Conservation (phyloP, 805 yeast genomes). For the Kuraishia cidri region DNA sequence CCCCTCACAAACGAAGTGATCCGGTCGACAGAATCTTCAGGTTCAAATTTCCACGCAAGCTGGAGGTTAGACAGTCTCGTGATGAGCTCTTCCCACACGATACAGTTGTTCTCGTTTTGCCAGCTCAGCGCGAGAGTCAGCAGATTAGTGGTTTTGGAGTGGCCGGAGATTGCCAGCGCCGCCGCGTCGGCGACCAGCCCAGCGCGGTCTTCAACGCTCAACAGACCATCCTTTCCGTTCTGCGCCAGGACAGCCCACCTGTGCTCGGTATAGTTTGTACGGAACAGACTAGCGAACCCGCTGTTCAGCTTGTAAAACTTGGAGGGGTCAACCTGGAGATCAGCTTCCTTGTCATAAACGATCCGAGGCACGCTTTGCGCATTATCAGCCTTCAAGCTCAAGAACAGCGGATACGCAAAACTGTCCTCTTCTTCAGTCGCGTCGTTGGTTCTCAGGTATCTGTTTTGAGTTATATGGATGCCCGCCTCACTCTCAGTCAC, state of each 20-base stretch:
- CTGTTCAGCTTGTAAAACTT: constrained; percentile 36
- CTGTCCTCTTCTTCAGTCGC: constrained; percentile 46
- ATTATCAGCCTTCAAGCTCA: constrained; percentile 20
- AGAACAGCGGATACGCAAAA: constrained; percentile 53
- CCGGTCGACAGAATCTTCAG: no score
- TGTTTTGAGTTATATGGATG: constrained; percentile 40
- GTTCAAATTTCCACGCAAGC: no score
- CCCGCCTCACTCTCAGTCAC: constrained; percentile 28
- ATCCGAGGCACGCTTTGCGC: no score
- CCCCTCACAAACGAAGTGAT: no score
- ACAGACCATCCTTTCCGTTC: constrained; percentile 25
- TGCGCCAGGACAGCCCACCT: constrained; percentile 31
- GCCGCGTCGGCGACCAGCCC: constrained; percentile 46
- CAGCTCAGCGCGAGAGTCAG: constrained; percentile 29
- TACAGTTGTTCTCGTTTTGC: constrained; percentile 25
- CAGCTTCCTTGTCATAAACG: no score
- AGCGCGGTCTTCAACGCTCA: constrained; percentile 39
- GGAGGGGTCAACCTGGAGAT: constrained; percentile 10
- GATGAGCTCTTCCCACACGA: constrained; percentile 48
- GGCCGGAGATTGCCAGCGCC: constrained; percentile 39
- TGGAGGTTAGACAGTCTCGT: no score
- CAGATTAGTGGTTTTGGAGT: constrained; percentile 29
- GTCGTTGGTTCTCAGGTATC: constrained; percentile 61
- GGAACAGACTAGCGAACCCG: constrained; percentile 40
- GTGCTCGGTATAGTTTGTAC: constrained; percentile 42